These are phyloP conservation scores for Malassezia dermatis DNA, from an alignment of 1,284 basidiomycete genomes.

Conservation along the genomic window DNA sequence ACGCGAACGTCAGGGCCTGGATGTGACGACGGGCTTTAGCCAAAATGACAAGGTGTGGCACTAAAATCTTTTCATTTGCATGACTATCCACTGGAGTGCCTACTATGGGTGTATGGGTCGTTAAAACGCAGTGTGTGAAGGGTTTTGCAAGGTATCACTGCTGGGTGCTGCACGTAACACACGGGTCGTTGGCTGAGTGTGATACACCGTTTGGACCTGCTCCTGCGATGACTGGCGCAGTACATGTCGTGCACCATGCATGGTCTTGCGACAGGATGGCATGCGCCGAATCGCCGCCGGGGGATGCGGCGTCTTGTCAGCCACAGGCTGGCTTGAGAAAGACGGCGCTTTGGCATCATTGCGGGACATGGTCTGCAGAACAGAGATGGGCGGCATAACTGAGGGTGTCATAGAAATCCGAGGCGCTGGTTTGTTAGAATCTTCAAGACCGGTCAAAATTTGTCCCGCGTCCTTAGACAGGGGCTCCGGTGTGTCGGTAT, in stretches of 20 bases:
- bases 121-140: not conserved
- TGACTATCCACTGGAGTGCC: not conserved
- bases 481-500: not conserved
- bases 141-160: not conserved
- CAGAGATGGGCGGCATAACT: not conserved
- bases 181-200: not conserved
- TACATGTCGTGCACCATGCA: not conserved
- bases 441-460: not conserved
- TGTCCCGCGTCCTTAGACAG: not conserved
- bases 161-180: not conserved
- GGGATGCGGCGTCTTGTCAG: not conserved
- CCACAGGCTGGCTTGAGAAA: not conserved
- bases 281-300: not conserved
- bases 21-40: conserved; percentile 11
- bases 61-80: not conserved
- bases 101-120: not conserved
- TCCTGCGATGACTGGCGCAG: not conserved
- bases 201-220: not conserved
- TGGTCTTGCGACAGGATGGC: not conserved
- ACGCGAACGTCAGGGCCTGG: conserved; percentile 14
- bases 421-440: not conserved
- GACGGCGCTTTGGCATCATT: not conserved
- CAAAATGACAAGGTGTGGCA: not conserved
- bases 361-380: not conserved
- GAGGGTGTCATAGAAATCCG: not conserved